Evolutionary conservation across 1,139 yeast species (phyloP).

Genomic region (Saccharomyces hybrid): DNA sequence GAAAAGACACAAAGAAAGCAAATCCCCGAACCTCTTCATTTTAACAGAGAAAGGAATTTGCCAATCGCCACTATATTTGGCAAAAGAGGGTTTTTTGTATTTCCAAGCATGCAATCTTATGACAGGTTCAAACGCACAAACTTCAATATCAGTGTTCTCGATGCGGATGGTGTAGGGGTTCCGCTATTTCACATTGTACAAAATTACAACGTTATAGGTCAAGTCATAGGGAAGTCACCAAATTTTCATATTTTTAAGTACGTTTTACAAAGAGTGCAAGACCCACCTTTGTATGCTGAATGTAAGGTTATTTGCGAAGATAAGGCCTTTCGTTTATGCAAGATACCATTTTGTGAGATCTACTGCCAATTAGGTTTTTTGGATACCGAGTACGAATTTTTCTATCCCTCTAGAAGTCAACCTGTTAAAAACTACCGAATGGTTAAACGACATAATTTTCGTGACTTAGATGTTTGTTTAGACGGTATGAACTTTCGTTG

Average conservation of each 20-base stretch:
- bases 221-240: background rate
- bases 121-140: background rate
- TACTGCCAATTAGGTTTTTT: background rate
- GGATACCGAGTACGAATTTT: background rate
- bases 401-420: background rate
- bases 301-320: background rate
- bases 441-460: background rate
- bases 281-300: background rate
- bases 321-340: background rate
- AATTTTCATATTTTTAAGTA: background rate
- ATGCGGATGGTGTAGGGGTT: background rate
- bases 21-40: background rate
- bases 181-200: background rate
- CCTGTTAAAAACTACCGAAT: background rate
- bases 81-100: background rate
- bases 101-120: background rate
- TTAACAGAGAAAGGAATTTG: background rate
- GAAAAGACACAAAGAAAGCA: background rate
- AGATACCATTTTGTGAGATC: background rate
- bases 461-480: background rate
- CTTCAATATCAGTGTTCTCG: background rate
- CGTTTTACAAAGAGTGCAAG: background rate
- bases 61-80: background rate
- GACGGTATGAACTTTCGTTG: background rate
- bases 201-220: background rate